A percentile compares a stretch with the other conserved stretches of the same genome.
Conservation (phyloP, 805 yeast species). For the Teunomyces pallodes region DNA sequence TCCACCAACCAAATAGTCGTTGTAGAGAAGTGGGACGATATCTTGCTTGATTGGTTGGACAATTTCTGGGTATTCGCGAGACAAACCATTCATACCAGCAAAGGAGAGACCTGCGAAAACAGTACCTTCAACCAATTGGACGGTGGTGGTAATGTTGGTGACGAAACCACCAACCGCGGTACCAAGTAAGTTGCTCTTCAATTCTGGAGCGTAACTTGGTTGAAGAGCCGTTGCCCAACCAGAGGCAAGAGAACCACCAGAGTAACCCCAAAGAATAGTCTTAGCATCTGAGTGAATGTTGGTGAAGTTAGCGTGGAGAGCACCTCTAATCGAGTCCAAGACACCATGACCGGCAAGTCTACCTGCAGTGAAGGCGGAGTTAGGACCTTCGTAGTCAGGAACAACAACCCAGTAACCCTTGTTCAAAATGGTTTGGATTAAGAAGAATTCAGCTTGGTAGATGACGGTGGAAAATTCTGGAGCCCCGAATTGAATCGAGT, state of each 20-base stretch:
- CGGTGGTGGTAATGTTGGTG: conserved; percentile 30
- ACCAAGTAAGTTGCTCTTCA: conserved; percentile 22
- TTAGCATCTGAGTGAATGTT: conserved; percentile 19
- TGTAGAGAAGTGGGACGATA: neutral
- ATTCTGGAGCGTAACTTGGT: conserved; percentile 37
- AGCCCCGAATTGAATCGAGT: conserved; percentile 17
- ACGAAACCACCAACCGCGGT: conserved; percentile 38
- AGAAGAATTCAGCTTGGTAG: conserved; percentile 15
- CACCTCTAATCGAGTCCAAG: conserved; percentile 31
- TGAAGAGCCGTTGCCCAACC: conserved; percentile 39
- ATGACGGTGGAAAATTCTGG: conserved; percentile 10
- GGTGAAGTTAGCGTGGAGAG: conserved; percentile 17
- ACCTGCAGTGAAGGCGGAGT: conserved; percentile 32
- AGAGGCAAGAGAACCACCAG: conserved; percentile 39
- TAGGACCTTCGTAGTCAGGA: conserved; percentile 37
- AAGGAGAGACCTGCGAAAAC: conserved; percentile 30
- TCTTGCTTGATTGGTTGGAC: neutral
- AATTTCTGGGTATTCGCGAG: conserved; percentile 28
- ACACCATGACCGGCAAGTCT: conserved; percentile 28
- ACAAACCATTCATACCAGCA: conserved; percentile 28
- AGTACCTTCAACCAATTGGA: conserved; percentile 22
- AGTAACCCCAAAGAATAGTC: conserved; percentile 32
- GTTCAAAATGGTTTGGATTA: conserved; percentile 12
- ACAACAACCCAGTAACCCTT: conserved; percentile 33
- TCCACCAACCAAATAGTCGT: neutral